Conservation (phyloP, 768 basidiomycete species). For the Termitomyces sp. region DNA sequence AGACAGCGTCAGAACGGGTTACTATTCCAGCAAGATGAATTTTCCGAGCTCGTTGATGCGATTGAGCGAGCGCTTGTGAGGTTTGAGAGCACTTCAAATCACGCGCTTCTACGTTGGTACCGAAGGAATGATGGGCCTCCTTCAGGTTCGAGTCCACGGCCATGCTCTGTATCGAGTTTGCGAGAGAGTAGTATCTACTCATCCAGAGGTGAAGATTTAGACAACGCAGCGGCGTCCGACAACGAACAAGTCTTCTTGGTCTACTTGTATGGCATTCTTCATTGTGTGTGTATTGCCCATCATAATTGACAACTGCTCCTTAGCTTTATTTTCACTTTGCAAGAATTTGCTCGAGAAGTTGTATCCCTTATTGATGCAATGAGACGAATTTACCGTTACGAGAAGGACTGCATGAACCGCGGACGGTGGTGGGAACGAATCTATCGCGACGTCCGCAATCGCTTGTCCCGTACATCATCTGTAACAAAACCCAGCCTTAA, state of each 20-base stretch:
- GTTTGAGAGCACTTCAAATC: constrained; percentile 81
- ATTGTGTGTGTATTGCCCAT: background rate
- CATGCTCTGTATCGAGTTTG: constrained; percentile 18
- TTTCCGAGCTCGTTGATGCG: constrained; percentile 53
- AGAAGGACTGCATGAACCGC: constrained; percentile 38
- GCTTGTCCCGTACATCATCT: background rate
- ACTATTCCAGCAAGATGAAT: constrained; percentile 48
- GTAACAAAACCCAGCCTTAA: constrained; percentile 9
- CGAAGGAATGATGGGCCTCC: constrained; percentile 37
- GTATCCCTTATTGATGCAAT: constrained; percentile 80
- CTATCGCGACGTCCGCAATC: constrained; percentile 15
- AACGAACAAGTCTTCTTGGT: constrained; percentile 85
- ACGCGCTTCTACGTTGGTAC: constrained; percentile 76
- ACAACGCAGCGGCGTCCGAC: constrained; percentile 42
- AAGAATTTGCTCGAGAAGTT: constrained; percentile 88
- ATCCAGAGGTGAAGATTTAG: constrained; percentile 19
- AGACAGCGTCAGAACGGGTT: constrained; percentile 22
- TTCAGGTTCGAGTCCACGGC: constrained; percentile 8
- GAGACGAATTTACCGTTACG: constrained; percentile 66
- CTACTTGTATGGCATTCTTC: constrained; percentile 71
- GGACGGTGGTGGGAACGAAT: constrained; percentile 34
- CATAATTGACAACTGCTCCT: background rate
- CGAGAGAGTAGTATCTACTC: constrained; percentile 9
- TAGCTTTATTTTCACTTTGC: constrained; percentile 94
- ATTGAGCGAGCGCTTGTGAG: constrained; percentile 65